phyloP scores from a whole-genome alignment of 805 yeast genomes.

The Yarrowia yakushimensis region DNA sequence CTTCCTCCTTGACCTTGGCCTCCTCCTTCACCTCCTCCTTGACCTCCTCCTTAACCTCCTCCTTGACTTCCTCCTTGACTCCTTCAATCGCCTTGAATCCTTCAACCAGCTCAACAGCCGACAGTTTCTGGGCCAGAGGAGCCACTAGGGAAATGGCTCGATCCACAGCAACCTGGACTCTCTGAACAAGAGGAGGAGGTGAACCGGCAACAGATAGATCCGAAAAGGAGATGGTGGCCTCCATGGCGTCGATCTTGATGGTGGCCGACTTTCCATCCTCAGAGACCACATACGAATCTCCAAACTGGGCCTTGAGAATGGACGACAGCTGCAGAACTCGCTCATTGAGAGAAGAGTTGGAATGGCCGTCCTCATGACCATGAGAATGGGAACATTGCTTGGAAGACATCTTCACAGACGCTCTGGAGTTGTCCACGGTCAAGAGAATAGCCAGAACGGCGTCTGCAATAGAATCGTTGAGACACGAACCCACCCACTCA shows the following conservation, averaged over 20 bases:
- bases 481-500: slow-evolving; percentile 86
- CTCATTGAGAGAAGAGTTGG: slow-evolving; percentile 38
- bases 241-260: slow-evolving; percentile 69
- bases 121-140: slow-evolving; percentile 47
- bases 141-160: slow-evolving; percentile 80
- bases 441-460: slow-evolving; percentile 84
- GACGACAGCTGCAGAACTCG: slow-evolving; percentile 41
- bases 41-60: background rate
- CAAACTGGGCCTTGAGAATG: slow-evolving; percentile 81
- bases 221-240: slow-evolving; percentile 63
- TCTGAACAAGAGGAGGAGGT: slow-evolving; percentile 70
- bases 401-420: slow-evolving; percentile 85
- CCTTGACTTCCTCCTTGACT: background rate
- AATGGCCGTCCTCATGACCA: slow-evolving; percentile 24
- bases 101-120: slow-evolving; percentile 2
- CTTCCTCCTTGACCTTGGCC: slow-evolving; percentile 1
- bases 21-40: background rate
- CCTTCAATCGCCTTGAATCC: background rate
- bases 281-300: slow-evolving; percentile 54
- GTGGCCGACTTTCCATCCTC: slow-evolving; percentile 46
- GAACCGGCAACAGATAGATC: slow-evolving; percentile 67
- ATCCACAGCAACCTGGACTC: slow-evolving; percentile 75
- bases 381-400: slow-evolving; percentile 42
- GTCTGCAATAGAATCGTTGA: slow-evolving; percentile 93
- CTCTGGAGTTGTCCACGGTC: slow-evolving; percentile 92